Evolutionary conservation across 768 basidiomycete genomes (phyloP), one percentile per base, ranked within the genome.

Genomic region (Amanita molliuscula): DNA sequence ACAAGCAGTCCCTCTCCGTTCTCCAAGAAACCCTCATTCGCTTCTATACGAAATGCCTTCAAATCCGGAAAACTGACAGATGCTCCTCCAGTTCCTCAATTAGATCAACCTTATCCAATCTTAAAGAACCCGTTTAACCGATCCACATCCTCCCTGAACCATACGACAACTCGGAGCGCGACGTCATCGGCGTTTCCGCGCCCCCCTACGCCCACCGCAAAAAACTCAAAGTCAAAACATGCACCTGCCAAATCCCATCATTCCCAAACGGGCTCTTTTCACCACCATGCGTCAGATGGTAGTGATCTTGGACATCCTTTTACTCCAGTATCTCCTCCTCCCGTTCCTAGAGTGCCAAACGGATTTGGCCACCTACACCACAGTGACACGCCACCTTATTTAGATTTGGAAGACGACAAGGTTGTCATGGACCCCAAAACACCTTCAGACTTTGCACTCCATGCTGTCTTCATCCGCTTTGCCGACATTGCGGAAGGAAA

Each of bases 391-490:
- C 74, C 77, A 2, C 67, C 69, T 1, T 58, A 62, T 15, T 58
- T 69, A 3, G 79, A 81, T 11, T 74, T 79, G 25, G 77, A 81
- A 38, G 86, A 85, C 10, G 84, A 86, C 56, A 79, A 80, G 58
- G 72, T 83, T 42, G 67, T 76, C 18, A 74, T 78, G 58, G 83
- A 86, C 44, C 84, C 85, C 0, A 86, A 81, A 60, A 89, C 85
- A 9, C 90, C 92, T 1, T 82, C 84, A 0, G 92, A 94, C 58
- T 93, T 86, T 57, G 92, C 92, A 1, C 67, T 94, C 10, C 88
- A 90, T 59, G 88, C 89, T 0, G 77, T 94, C 5, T 92, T 94
- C 62, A 87, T 89, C 36, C 82, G 86, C 2, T 94, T 94, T 57
- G 88, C 86, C 7, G 76, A 82, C 0, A 70, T 77, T 4, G 87